These are phyloP conservation scores for Stagonosporopsis rhizophila DNA, from an alignment of 2,329 filamentous ascomycete species.

Conservation along the genomic window DNA sequence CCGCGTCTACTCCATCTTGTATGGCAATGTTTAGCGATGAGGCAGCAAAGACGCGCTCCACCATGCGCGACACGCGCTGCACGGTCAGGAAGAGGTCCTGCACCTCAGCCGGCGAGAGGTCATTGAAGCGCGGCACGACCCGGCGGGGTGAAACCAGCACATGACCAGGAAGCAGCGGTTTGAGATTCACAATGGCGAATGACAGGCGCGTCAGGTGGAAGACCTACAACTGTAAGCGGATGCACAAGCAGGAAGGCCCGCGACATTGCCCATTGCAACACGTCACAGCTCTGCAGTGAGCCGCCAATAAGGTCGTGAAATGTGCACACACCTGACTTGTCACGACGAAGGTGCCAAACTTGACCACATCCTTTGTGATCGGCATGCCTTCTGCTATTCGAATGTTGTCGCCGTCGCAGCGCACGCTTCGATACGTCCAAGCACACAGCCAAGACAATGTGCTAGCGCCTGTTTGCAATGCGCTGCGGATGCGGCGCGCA, in stretches of 20 bases:
- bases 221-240: constrained; percentile 64
- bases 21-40: constrained; percentile 90
- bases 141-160: constrained; percentile 84
- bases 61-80: constrained; percentile 79
- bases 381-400: constrained; percentile 37
- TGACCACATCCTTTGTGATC: constrained; percentile 51
- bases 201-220: constrained; percentile 82
- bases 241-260: constrained; percentile 1
- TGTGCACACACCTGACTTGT: constrained; percentile 51
- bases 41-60: constrained; percentile 67
- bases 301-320: constrained; percentile 11
- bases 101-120: constrained; percentile 76
- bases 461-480: constrained; percentile 9
- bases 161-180: constrained; percentile 91
- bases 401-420: constrained; percentile 15
- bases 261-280: constrained; percentile 11
- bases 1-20: constrained; percentile 90
- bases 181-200: constrained; percentile 93
- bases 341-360: constrained; percentile 55
- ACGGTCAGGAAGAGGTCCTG: constrained; percentile 87
- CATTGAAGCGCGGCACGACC: constrained; percentile 73
- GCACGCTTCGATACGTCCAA: constrained; percentile 4
- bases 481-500: constrained; percentile 10
- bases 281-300: constrained; percentile 13
- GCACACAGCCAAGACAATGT: constrained; percentile 13